Base-by-base conservation (phyloP, 1,284 basidiomycete species). In the Ceratobasidium sp. region DNA sequence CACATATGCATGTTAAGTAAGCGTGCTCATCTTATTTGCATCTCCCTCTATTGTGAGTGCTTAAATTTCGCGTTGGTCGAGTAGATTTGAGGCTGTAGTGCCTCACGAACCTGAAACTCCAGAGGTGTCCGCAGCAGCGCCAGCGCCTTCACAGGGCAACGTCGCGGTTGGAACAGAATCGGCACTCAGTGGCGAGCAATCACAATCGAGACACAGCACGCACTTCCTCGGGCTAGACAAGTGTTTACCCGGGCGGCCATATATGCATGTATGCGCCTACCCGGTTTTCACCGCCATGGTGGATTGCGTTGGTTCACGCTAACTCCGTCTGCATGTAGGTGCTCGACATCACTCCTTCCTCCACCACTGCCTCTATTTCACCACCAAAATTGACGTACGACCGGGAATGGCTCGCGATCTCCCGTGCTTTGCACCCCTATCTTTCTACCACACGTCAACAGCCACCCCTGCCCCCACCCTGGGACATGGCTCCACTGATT, bases 171-270 rank as follows among this genome's bases (percentile, higher is more conserved):
- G 84, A 4, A 79, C 83, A 6, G 84, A 86, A 14, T 84, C 81
- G n/a, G 79, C 80, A 4, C 80, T 31, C 15, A 50, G 17, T 33
- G 57, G 51, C 48, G 62, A 63, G 31, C 74, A n/a, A 75, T 11
- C 56, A 74, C 57, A 44, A 73, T 41, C 76, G 80, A 76, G 27
- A 75, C 78, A 17, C 45, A 62, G 41, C 41, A 99, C 97, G 0
- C 88, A 87, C 66, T 99, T 99, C 82, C 84, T 99, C 11, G 96
- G 97, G 0, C 85, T 99, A 2, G 96, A 98, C 84, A 99, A 99
- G 82, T 98, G 96, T 79, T 87, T 96, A 0, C 91, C 92, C 0
- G 87, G 86, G 9, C 88, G 93, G 62, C 89, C 93, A 64, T 98
- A 96, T 81, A 87, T 99, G 4, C 95, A 98, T 87, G 95, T 94